These are phyloP conservation scores for Coemansia sp. DNA, from an alignment of 192 early-diverging fungal species.

Conservation along the genomic window DNA sequence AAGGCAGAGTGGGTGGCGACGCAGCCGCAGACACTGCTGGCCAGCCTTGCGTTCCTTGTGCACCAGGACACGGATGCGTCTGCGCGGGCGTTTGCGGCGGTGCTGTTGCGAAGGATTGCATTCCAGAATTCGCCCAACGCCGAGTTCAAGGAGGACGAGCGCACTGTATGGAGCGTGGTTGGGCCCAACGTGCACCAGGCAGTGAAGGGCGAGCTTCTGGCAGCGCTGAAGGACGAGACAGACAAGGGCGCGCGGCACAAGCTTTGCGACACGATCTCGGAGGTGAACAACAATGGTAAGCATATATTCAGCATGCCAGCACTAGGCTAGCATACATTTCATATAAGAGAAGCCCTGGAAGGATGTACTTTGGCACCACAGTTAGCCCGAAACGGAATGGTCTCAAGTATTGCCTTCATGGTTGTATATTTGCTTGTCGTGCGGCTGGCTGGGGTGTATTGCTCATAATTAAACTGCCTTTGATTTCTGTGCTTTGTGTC, in stretches of 20 bases:
- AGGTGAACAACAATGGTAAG: slow-evolving; percentile 68
- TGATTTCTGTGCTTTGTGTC: background rate
- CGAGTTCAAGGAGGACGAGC: slow-evolving; percentile 51
- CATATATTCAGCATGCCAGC: slow-evolving; percentile 48
- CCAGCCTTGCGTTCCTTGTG: slow-evolving; percentile 56
- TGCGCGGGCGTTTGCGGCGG: slow-evolving; percentile 61
- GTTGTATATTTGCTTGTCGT: background rate
- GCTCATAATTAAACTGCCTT: background rate
- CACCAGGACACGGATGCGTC: slow-evolving; percentile 50
- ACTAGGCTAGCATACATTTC: slow-evolving; percentile 47
- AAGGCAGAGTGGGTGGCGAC: slow-evolving; percentile 57
- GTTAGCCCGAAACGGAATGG: no score
- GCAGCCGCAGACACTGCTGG: slow-evolving; percentile 58
- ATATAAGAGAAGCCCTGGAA: no score
- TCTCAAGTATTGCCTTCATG: background rate
- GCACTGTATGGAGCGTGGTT: slow-evolving; percentile 71
- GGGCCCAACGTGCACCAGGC: slow-evolving; percentile 59
- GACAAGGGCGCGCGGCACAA: slow-evolving; percentile 78
- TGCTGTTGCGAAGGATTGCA: slow-evolving; percentile 68
- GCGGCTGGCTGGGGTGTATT: background rate
- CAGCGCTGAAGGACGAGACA: slow-evolving; percentile 71
- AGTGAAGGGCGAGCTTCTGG: slow-evolving; percentile 73
- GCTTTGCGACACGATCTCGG: slow-evolving; percentile 89
- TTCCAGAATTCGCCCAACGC: slow-evolving; percentile 33
- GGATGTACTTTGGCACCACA: no score